Percentiles rank a stretch among this genome's conserved stretches.
phyloP scores from a whole-genome alignment of 495 filamentous ascomycete genomes.

The Cercophora scortea region DNA sequence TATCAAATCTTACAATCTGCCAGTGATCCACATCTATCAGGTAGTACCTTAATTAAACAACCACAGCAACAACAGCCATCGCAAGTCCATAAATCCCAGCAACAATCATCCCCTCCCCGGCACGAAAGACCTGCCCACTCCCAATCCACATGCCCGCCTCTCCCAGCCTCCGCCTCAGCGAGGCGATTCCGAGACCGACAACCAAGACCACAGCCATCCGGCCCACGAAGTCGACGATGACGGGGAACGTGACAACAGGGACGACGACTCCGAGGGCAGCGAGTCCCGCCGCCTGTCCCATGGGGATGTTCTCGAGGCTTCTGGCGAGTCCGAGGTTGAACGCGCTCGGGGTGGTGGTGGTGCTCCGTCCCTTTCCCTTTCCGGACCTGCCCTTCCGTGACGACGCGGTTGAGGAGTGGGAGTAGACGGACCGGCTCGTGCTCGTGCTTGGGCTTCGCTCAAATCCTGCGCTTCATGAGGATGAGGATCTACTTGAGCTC shows the following conservation, averaged over 20 bases:
- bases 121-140: not conserved
- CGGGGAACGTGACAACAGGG: conserved; percentile 3
- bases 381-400: too few relatives aligned
- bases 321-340: too few relatives aligned
- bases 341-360: too few relatives aligned
- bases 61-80: conserved; percentile 1
- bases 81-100: not conserved
- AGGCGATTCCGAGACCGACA: not conserved
- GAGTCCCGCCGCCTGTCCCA: not conserved
- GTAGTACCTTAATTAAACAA: not conserved
- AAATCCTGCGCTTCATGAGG: not conserved
- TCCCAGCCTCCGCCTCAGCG: conserved; percentile 1
- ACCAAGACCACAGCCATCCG: conserved; percentile 11
- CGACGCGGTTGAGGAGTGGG: too few relatives aligned
- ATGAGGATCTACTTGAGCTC: too few relatives aligned
- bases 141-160: not conserved
- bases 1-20: not conserved
- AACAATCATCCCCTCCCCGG: not conserved
- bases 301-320: not conserved
- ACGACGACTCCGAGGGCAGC: conserved; percentile 1
- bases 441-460: too few relatives aligned
- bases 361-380: too few relatives aligned
- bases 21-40: not conserved
- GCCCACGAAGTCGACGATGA: conserved; percentile 7
- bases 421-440: too few relatives aligned